These are phyloP conservation scores for Hypoxylon sp. DNA, from an alignment of 2,329 filamentous ascomycete species.

Conservation along the genomic window DNA sequence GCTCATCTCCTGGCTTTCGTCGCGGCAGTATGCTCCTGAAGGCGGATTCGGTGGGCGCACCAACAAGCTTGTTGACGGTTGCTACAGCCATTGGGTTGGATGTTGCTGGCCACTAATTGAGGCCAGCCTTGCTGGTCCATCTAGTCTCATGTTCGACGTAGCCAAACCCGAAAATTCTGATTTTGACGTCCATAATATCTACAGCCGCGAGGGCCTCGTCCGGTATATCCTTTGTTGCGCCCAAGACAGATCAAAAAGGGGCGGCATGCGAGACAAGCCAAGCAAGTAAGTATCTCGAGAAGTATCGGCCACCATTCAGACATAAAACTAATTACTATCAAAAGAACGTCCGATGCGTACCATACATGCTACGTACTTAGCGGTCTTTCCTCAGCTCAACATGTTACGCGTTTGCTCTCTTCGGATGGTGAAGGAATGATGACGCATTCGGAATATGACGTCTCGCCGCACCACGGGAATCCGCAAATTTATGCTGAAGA, in stretches of 20 bases:
- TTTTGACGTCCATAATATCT: slow-evolving; percentile 52
- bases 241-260: slow-evolving; percentile 74
- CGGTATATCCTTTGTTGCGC: slow-evolving; percentile 91
- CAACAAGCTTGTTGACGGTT: slow-evolving; percentile 97
- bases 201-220: slow-evolving; percentile 83
- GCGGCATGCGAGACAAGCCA: slow-evolving; percentile 93
- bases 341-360: slow-evolving; percentile 82
- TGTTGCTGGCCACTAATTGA: slow-evolving; percentile 93
- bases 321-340: slow-evolving; percentile 32
- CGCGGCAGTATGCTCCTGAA: slow-evolving; percentile 88
- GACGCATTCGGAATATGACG: slow-evolving; percentile 50
- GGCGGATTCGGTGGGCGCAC: slow-evolving; percentile 93
- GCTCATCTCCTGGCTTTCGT: slow-evolving; percentile 86
- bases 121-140: slow-evolving; percentile 71
- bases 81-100: slow-evolving; percentile 98
- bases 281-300: slow-evolving; percentile 75
- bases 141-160: slow-evolving; percentile 30
- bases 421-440: slow-evolving; percentile 54
- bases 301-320: slow-evolving; percentile 24
- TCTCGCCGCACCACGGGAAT: slow-evolving; percentile 60
- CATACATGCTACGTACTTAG: slow-evolving; percentile 92
- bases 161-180: slow-evolving; percentile 34
- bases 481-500: slow-evolving; percentile 73
- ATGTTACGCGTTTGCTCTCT: slow-evolving; percentile 58
- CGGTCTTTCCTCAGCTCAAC: slow-evolving; percentile 83